Percentiles rank a stretch among this genome's conserved stretches.
These are phyloP conservation scores for Penicillium sp. DNA, from an alignment of 2,329 filamentous ascomycete genomes.

Conservation along the genomic window DNA sequence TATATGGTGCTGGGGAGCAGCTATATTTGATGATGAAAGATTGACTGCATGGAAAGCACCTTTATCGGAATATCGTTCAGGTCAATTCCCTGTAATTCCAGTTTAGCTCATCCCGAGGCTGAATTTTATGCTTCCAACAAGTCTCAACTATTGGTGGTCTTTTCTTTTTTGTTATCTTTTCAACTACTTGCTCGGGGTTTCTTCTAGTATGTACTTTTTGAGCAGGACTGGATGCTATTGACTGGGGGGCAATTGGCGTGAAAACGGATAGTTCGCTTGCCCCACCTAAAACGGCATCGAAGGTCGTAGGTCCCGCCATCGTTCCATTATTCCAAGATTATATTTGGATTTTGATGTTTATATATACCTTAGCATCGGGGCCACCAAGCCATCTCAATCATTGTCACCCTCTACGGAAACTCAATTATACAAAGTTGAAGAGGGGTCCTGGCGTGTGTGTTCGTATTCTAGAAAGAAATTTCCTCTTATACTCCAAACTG, in stretches of 20 bases:
- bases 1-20: background rate
- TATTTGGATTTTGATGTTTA: background rate
- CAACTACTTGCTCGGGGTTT: background rate
- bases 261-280: background rate
- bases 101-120: background rate
- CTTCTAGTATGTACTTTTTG: background rate
- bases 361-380: background rate
- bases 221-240: background rate
- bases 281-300: background rate
- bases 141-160: too few species aligned
- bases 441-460: background rate
- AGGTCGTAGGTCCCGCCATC: too few species aligned
- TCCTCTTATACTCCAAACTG: background rate
- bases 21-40: background rate
- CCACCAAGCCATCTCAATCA: background rate
- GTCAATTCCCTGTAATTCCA: background rate
- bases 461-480: background rate
- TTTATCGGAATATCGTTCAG: background rate
- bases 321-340: background rate
- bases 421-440: background rate
- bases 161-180: too few species aligned
- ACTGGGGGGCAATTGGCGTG: background rate
- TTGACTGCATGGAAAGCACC: background rate
- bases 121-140: too few species aligned
- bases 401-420: background rate